Evolutionary conservation across 768 basidiomycete species (phyloP).

Genomic region (Agrocybe chaxingu): DNA sequence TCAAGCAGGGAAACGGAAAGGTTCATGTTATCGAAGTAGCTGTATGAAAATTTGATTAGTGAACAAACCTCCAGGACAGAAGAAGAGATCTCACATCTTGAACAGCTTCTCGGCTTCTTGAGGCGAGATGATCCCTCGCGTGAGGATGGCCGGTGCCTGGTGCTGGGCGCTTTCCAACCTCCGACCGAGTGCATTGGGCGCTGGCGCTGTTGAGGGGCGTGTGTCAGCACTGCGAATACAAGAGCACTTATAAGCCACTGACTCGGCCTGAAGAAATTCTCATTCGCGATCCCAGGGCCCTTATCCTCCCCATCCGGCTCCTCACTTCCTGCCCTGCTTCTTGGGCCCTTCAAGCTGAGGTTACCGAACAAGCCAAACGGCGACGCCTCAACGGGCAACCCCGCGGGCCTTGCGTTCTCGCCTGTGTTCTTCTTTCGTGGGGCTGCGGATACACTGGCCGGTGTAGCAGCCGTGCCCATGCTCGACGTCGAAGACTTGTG

Average conservation of each 20-base stretch:
- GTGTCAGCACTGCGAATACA: neutral
- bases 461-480: slow-evolving; percentile 30
- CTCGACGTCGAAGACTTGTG: slow-evolving; percentile 39
- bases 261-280: slow-evolving; percentile 68
- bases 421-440: slow-evolving; percentile 37
- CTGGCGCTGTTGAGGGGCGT: slow-evolving; percentile 29
- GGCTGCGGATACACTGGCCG: slow-evolving; percentile 16
- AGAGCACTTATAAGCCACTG: slow-evolving; percentile 18
- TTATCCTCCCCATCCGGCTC: slow-evolving; percentile 44
- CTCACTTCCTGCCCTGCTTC: slow-evolving; percentile 32
- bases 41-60: slow-evolving; percentile 24
- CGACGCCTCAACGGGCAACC: slow-evolving; percentile 56
- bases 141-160: slow-evolving; percentile 62
- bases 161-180: slow-evolving; percentile 39
- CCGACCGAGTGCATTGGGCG: slow-evolving; percentile 35
- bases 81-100: slow-evolving; percentile 47
- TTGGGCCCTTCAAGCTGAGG: slow-evolving; percentile 46
- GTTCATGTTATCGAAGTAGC: slow-evolving; percentile 80
- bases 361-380: slow-evolving; percentile 80
- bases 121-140: slow-evolving; percentile 58
- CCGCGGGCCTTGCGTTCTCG: slow-evolving; percentile 45
- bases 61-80: neutral
- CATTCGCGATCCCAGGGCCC: slow-evolving; percentile 63
- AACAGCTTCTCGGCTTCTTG: slow-evolving; percentile 72
- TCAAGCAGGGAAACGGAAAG: slow-evolving; percentile 77